These are phyloP conservation scores for Taphrina sp. DNA, from an alignment of 1,139 yeast species.

Conservation along the genomic window DNA sequence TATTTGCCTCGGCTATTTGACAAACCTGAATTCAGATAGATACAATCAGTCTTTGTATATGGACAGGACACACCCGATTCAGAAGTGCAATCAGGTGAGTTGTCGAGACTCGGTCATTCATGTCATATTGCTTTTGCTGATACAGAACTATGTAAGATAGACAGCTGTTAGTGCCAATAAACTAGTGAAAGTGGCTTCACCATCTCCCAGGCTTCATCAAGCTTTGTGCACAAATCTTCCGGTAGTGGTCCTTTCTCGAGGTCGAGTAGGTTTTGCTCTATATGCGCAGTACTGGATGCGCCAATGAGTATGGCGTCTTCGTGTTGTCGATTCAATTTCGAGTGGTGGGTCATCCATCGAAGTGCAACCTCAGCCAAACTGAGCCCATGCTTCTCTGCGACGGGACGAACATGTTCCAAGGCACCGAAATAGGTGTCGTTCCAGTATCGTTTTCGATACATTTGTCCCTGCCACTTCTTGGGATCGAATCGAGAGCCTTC, in stretches of 20 bases:
- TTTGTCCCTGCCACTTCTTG: not conserved
- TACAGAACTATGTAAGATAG: no score
- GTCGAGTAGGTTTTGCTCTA: not conserved
- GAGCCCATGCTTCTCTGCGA: not conserved
- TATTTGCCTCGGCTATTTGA: no score
- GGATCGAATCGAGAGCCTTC: constrained; percentile 1
- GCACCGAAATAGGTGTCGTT: not conserved
- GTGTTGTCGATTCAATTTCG: not conserved
- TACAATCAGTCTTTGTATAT: no score
- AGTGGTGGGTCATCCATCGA: constrained; percentile 2
- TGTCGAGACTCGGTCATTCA: no score
- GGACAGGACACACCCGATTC: no score
- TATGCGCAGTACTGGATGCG: not conserved
- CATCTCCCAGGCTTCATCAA: no score
- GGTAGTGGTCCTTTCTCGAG: not conserved
- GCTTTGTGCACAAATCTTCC: no score
- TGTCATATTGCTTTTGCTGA: no score
- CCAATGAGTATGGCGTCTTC: not conserved
- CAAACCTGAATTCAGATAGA: no score
- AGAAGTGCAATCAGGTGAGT: no score
- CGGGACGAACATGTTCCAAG: not conserved
- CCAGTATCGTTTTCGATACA: not conserved
- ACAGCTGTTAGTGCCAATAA: no score
- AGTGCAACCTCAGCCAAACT: not conserved
- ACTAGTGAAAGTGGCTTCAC: no score